Conservation (phyloP, 2,329 filamentous ascomycete genomes). For the Fusarium luffae region DNA sequence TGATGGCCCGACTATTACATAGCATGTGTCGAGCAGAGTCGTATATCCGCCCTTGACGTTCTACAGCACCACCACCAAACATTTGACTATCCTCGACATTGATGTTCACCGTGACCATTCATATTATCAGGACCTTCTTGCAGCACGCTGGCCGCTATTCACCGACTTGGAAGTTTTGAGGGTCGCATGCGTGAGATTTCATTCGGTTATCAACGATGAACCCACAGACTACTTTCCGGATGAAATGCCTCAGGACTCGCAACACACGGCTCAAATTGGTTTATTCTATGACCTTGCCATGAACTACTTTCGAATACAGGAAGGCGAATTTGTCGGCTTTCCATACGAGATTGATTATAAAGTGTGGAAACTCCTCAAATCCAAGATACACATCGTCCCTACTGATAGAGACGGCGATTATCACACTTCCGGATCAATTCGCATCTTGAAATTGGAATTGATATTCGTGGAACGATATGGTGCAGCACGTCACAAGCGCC, state of each 20-base stretch:
- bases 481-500: neutral
- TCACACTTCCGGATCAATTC: neutral
- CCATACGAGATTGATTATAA: neutral
- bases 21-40: neutral
- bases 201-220: neutral
- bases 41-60: neutral
- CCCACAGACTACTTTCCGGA: neutral
- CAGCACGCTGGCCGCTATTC: neutral
- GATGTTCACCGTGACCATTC: neutral
- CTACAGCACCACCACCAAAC: neutral
- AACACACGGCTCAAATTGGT: neutral
- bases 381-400: neutral
- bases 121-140: neutral
- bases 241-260: neutral
- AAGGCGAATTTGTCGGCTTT: neutral
- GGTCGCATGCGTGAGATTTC: neutral
- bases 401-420: neutral
- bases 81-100: neutral
- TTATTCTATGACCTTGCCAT: neutral
- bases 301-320: neutral
- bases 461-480: neutral
- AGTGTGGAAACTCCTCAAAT: neutral
- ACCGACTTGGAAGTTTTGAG: neutral
- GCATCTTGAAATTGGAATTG: neutral
- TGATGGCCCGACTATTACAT: neutral